Evolutionary conservation across 257 asterid species (phyloP), one percentile per base, ranked within the genome.

Genomic region (Anisodus acutangulus): DNA sequence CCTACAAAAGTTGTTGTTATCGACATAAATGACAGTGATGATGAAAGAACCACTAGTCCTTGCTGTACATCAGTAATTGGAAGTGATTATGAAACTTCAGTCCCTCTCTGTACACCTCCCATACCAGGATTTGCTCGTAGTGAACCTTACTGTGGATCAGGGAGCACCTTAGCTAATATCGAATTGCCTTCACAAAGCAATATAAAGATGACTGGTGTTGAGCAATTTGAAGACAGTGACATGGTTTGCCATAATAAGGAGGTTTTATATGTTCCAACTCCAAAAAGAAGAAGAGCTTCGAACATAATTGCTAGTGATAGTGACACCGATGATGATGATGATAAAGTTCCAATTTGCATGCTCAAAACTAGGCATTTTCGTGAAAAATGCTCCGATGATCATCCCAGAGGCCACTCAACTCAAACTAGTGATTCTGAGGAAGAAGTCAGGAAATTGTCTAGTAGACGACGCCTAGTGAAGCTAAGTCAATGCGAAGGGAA

Each of bases 21-120:
- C 78, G 89, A 85, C 81, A 84, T 91, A 54, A 82, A 81, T 83
- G 96, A 87, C 84, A 84, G 90, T 5, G 95, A 90, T 68, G 93
- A 84, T 47, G 91, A 90, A 85, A 80, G 69, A 74, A 49, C 60
- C 49, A 74, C 19, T n/a, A 9, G 58, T 71, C 79, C 57, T 45
- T 17, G 22, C 11, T 70, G 51, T 70, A 71, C 39, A 43, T 71
- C 79, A 71, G 45, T 9, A 45, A 45, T n/a, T 22, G 39, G 39
- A 54, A 79, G 83, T 19, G 69, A 58, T n/a, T 47, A 9, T 69
- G 37, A 68, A 78, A 85, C 53, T 69, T 60, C 31, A 55, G 15
- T 47, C 9, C 49, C 80, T 16, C 70, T 53, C 8, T 59, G 72
- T 43, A 71, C 51, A 35, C 83, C 60, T 83, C 66, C 86, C 74